phyloP scores from a whole-genome alignment of 78 protist species.

The Dictyostelium citrinum region DNA sequence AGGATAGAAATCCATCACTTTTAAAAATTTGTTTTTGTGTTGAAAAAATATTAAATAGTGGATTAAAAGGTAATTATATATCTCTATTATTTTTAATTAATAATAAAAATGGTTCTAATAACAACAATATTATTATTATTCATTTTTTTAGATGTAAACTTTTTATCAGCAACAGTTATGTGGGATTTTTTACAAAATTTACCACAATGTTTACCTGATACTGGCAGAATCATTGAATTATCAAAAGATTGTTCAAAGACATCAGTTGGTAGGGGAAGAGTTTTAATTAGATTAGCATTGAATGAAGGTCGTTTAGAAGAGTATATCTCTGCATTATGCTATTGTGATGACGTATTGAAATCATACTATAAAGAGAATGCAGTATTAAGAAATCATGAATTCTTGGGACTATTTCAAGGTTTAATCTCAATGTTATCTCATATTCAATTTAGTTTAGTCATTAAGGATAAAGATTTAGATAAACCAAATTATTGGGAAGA shows the following conservation, averaged over 20 bases:
- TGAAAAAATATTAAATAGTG: conserved; percentile 27
- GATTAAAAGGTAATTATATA: conserved; percentile 30
- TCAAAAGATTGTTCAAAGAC: conserved; percentile 43
- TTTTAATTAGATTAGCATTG: conserved; percentile 37
- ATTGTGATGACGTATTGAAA: conserved; percentile 6
- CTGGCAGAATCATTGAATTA: background rate
- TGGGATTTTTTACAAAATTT: conserved; percentile 60
- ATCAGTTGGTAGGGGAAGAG: conserved; percentile 54
- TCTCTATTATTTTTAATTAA: background rate
- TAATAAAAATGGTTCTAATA: background rate
- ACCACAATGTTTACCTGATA: conserved; percentile 47
- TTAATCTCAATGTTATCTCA: conserved; percentile 20
- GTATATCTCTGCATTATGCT: conserved; percentile 29
- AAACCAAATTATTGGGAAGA: conserved; percentile 60
- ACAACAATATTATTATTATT: background rate
- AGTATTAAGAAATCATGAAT: conserved; percentile 39
- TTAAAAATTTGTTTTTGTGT: conserved; percentile 49
- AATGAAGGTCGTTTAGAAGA: conserved; percentile 44
- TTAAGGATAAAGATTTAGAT: conserved; percentile 55
- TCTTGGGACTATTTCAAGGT: background rate
- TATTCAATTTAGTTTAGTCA: conserved; percentile 37
- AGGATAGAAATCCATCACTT: conserved; percentile 35
- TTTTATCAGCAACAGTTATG: conserved; percentile 37
- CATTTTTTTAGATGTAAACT: conserved; percentile 22
- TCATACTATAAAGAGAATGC: conserved; percentile 57